These are phyloP conservation scores for Phanerochaete carnosa DNA, from an alignment of 768 basidiomycete species.

Conservation along the genomic window DNA sequence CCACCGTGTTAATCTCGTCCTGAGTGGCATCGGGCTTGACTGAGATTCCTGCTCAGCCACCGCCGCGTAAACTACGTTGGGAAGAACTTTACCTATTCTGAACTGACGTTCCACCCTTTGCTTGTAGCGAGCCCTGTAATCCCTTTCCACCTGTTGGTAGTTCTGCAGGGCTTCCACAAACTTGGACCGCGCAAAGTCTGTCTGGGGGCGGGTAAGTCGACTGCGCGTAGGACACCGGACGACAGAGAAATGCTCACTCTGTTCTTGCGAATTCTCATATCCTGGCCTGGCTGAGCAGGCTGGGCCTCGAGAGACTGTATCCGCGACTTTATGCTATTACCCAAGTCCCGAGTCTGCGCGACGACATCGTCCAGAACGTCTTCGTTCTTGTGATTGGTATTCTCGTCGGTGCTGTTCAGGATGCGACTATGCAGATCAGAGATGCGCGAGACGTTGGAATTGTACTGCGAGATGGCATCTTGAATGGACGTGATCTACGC, in stretches of 20 bases:
- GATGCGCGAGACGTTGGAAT: constrained; percentile 65
- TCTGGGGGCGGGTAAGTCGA: constrained; percentile 1
- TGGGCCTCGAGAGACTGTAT: constrained; percentile 70
- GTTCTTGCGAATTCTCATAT: constrained; percentile 72
- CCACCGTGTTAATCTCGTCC: constrained; percentile 84
- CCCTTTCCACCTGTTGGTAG: constrained; percentile 80
- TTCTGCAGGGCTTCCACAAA: constrained; percentile 85
- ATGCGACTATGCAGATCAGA: constrained; percentile 72
- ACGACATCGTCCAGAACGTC: constrained; percentile 68
- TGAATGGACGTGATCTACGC: constrained; percentile 71
- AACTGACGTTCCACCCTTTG: constrained; percentile 83
- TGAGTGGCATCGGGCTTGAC: constrained; percentile 92
- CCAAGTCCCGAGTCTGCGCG: constrained; percentile 67
- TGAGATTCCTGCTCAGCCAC: constrained; percentile 22
- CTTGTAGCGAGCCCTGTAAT: constrained; percentile 75
- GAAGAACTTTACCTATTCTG: constrained; percentile 62
- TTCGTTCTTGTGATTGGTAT: constrained; percentile 54
- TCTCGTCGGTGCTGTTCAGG: constrained; percentile 74
- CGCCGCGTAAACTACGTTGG: background rate
- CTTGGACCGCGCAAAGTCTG: constrained; percentile 31
- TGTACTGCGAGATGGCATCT: constrained; percentile 65
- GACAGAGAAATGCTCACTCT: constrained; percentile 45
- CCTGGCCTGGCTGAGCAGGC: constrained; percentile 58
- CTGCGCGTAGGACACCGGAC: background rate
- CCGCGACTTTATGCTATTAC: constrained; percentile 63